Percentiles rank a stretch among this genome's conserved stretches.
These are phyloP conservation scores for Sclerotinia spermophila DNA, from an alignment of 2,329 filamentous ascomycete species.

Conservation along the genomic window DNA sequence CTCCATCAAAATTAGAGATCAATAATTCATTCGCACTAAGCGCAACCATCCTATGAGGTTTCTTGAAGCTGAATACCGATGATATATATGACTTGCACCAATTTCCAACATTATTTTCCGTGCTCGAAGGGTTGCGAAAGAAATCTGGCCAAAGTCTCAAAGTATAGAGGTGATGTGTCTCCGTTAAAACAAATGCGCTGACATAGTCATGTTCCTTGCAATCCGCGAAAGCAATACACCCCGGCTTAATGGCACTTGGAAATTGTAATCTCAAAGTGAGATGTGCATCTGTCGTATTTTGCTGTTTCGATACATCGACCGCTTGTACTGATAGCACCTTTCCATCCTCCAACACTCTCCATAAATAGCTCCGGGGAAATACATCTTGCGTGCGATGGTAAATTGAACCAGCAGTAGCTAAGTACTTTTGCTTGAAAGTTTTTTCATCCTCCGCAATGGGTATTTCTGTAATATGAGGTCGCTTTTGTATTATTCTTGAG, in stretches of 20 bases:
- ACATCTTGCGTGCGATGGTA: conserved; percentile 76
- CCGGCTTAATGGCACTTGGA: conserved; percentile 65
- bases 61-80: conserved; percentile 71
- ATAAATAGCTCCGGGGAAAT: conserved; percentile 82
- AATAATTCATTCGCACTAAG: conserved; percentile 70
- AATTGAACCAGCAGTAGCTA: conserved; percentile 76
- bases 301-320: conserved; percentile 72
- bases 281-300: conserved; percentile 63
- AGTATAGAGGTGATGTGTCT: conserved; percentile 75
- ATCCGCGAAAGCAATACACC: conserved; percentile 81
- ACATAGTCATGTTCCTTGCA: conserved; percentile 72
- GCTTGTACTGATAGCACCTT: conserved; percentile 78
- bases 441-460: conserved; percentile 63
- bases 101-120: conserved; percentile 70
- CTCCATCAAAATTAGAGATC: conserved; percentile 76
- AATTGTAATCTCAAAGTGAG: conserved; percentile 78
- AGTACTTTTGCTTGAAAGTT: conserved; percentile 65
- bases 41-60: conserved; percentile 76
- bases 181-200: conserved; percentile 75
- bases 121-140: conserved; percentile 66
- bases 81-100: conserved; percentile 73
- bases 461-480: conserved; percentile 38
- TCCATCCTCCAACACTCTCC: conserved; percentile 80
- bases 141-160: conserved; percentile 79
- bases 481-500: conserved; percentile 41